Base-by-base conservation (phyloP, 257 asterid genomes). In the Ballota nigra region DNA sequence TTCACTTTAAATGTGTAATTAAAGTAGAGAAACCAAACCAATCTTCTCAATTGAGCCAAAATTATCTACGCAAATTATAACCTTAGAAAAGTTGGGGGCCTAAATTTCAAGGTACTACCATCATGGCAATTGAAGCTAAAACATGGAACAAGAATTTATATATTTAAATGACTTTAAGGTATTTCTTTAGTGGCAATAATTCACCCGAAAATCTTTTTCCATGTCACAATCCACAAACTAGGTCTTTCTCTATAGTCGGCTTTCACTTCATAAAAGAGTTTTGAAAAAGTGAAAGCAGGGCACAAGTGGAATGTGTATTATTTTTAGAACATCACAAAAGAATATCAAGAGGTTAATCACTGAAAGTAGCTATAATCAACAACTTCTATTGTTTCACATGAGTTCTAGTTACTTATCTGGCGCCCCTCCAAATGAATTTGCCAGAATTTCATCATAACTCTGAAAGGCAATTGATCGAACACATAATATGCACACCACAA, bases 61-160 rank as follows among this genome's bases (percentile, higher is more conserved):
- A 36, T 76, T 43, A 53, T 71, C 70, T 66, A 34, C 66, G 64
- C 61, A 45, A 53, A 45, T 4, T 4, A 56, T 12, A 31, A 55
- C 61, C 69, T 23, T 16, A 49, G 36, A 64, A 60, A 34, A 58
- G 41, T 53, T 19, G 57, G 45, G 57, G 66, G 69, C 80, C 69
- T 55, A 66, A 38, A 79, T 74, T 61, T 82, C 81, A 67, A 81
- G 75, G 52, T 52, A 52, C 45, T 19, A 52, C 20, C 10, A 62
- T 45, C 70, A 56, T 79, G 76, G 74, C 83, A 83, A 85, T 77
- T n/a, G n/a, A n/a, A n/a, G n/a, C n/a, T n/a, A n/a, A n/a, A n/a
- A n/a, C n/a, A n/a, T n/a, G n/a, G n/a, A n/a, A n/a, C n/a, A n/a
- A n/a, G n/a, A n/a, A n/a, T n/a, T n/a, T n/a, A n/a, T n/a, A n/a